Base-by-base conservation (phyloP, 306 rosid species). In the Prunus campanulata region DNA sequence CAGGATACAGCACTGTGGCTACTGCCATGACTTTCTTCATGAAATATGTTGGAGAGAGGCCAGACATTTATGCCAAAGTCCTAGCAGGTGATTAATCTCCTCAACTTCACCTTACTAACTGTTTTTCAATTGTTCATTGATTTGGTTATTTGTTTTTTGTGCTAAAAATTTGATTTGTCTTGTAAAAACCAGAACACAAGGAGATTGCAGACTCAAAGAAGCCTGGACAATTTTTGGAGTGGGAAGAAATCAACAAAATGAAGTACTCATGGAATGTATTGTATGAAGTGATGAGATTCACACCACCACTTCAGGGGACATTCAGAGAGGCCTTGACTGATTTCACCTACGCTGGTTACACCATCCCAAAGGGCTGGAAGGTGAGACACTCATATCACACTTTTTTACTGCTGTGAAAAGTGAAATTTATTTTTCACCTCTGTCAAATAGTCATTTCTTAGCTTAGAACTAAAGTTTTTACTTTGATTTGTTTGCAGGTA, bases 1-100 rank as follows among this genome's bases (percentile, higher is more conserved):
- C 93, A 5, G 87, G 91, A 6, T 78, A 81, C 61, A 67, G 71
- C 15, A 76, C 91, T 48, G 85, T 90, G 19, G 88, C 93, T 5
- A 78, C 75, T 20, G 90, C 83, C 74, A 77, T 90, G 86, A 80
- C 90, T 75, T 90, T 86, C 86, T 88, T 90, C 88, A 86, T 90
- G 90, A 90, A 86, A 25, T 84, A 85, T 54, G 87, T 88, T 47
- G 93, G 96, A 42, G 79, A 68, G 67, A 80, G 82, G 46, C 93
- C 90, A 19, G 75, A 88, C 19, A 80, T 90, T 68, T 85, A 86
- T 86, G 85, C 83, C 49, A 90, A 81, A 73, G 78, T 90, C n/a
- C 13, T 86, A 57, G 80, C 78, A 12, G 91, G 91, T 90, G 79
- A 65, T 3, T 27, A 49, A 0, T 14, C n/a, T 35, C 55, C 16